A percentile compares a stretch with the other conserved stretches of the same genome.
phyloP scores from a whole-genome alignment of 257 asterid species.

The Primulina huaijiensis region DNA sequence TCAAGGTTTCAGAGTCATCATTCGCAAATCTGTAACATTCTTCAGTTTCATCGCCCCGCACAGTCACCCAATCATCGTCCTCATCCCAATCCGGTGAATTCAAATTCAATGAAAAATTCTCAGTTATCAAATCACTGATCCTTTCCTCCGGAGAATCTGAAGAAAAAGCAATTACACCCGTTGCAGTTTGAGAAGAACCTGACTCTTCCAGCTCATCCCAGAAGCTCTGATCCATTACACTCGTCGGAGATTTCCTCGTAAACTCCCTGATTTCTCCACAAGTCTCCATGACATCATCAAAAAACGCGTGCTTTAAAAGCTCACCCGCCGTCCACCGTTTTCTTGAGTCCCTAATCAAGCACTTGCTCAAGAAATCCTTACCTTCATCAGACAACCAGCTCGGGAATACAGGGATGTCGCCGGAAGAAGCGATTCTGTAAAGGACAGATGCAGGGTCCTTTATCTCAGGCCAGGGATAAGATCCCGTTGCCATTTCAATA shows the following conservation, averaged over 20 bases:
- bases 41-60: conserved; percentile 42
- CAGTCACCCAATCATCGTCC: conserved; percentile 67
- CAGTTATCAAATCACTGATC: conserved; percentile 40
- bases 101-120: conserved; percentile 7
- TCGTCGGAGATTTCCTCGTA: conserved; percentile 62
- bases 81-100: conserved; percentile 38
- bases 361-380: conserved; percentile 49
- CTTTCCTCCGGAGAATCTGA: conserved; percentile 42
- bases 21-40: conserved; percentile 23
- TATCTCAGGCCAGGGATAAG: conserved; percentile 72
- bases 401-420: conserved; percentile 58
- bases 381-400: conserved; percentile 47
- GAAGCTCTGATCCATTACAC: conserved; percentile 56
- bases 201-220: conserved; percentile 64
- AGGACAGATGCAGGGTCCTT: conserved; percentile 66
- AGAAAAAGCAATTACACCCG: conserved; percentile 1
- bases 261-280: conserved; percentile 16
- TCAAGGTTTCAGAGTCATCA: conserved; percentile 22
- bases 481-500: conserved; percentile 84
- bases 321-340: conserved; percentile 64
- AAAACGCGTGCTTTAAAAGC: conserved; percentile 49
- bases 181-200: conserved; percentile 23
- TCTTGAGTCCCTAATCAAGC: conserved; percentile 48
- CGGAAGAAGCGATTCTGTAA: conserved; percentile 59
- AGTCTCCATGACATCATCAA: conserved; percentile 5